Conservation (phyloP, 805 yeast genomes). For the Blastobotrys terrestris region DNA sequence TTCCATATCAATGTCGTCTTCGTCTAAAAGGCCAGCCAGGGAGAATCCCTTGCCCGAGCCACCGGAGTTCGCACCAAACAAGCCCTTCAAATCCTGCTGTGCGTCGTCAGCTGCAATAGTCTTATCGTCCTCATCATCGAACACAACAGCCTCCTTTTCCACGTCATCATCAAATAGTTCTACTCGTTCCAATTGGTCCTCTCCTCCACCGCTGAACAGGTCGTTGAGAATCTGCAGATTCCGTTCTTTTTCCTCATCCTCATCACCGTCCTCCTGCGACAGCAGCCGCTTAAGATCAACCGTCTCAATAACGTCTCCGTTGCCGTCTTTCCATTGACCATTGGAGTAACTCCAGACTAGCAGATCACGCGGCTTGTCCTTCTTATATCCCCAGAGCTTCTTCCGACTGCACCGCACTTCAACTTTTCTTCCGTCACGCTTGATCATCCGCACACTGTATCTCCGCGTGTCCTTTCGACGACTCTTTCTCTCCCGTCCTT, state of each 20-base stretch:
- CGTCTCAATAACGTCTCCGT: constrained; percentile 71
- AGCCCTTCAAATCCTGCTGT: neutral
- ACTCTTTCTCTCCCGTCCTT: constrained; percentile 58
- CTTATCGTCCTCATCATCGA: constrained; percentile 4
- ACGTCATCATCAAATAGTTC: constrained; percentile 23
- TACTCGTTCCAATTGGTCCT: neutral
- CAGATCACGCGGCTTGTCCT: constrained; percentile 49
- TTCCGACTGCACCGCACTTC: constrained; percentile 58
- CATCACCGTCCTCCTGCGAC: constrained; percentile 34
- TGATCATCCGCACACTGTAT: constrained; percentile 55
- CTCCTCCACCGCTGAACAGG: constrained; percentile 41
- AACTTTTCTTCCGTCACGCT: constrained; percentile 44
- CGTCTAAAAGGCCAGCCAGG: constrained; percentile 2
- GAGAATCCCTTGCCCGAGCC: constrained; percentile 1
- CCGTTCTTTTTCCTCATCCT: constrained; percentile 36
- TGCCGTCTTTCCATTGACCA: constrained; percentile 75
- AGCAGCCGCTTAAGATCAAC: constrained; percentile 21
- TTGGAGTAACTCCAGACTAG: constrained; percentile 56
- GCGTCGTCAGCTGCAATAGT: neutral
- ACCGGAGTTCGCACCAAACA: constrained; percentile 3
- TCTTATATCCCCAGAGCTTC: constrained; percentile 88
- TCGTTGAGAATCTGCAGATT: constrained; percentile 43
- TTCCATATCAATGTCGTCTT: constrained; percentile 7
- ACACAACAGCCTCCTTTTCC: constrained; percentile 13
- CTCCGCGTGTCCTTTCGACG: constrained; percentile 46